Conservation (phyloP, 106 monocot species). For the Platanthera zijinensis region DNA sequence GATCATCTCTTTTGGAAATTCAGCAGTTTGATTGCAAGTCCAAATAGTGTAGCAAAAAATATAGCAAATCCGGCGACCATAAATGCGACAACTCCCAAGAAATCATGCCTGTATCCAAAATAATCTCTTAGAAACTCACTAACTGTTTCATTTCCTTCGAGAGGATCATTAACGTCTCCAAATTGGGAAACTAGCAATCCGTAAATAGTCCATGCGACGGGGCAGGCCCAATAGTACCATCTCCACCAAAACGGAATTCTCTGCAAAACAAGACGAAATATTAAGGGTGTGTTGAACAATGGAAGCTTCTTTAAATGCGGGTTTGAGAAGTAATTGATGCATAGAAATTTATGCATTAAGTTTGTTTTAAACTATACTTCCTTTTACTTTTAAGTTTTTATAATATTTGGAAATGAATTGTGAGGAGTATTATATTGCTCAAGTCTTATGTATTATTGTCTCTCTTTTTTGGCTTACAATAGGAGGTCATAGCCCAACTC, state of each 20-base stretch:
- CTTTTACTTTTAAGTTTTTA: too few species aligned
- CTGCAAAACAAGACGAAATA: constrained; percentile 9
- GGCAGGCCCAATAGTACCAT: constrained; percentile 47
- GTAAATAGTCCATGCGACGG: constrained; percentile 40
- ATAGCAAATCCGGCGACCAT: constrained; percentile 33
- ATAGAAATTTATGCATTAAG: too few species aligned
- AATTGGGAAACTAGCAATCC: constrained; percentile 49
- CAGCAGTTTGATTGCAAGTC: constrained; percentile 30
- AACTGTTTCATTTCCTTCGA: constrained; percentile 10
- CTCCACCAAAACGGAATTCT: constrained; percentile 44
- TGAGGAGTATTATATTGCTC: too few species aligned
- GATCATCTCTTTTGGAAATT: constrained; percentile 49
- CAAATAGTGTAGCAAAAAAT: constrained; percentile 49
- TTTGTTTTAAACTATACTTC: too few species aligned
- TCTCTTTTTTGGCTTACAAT: too few species aligned
- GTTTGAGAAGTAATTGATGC: too few species aligned
- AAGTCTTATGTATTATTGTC: too few species aligned
- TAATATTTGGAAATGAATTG: too few species aligned
- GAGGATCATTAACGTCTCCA: constrained; percentile 19
- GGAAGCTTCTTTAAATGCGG: too few species aligned
- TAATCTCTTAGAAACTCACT: constrained; percentile 28
- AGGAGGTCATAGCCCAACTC: too few species aligned
- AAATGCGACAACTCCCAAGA: constrained; percentile 41
- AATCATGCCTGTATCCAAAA: constrained; percentile 40
- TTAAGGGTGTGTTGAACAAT: neutral